phyloP scores from a whole-genome alignment of 768 basidiomycete species.

The Amanita subjunquillea region DNA sequence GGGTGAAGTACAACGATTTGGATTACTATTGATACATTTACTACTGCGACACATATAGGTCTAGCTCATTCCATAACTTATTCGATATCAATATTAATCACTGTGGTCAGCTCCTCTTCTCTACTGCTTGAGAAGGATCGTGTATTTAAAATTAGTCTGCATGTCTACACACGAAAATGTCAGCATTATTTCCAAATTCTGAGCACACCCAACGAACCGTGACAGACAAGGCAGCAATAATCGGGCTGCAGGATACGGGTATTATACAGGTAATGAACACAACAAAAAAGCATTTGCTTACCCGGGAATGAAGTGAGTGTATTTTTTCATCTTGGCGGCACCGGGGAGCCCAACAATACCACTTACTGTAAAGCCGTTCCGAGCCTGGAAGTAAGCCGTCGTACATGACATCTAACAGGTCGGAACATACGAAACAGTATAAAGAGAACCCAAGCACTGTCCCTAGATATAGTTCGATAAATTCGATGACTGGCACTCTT shows the following conservation, averaged over 20 bases:
- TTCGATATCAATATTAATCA: neutral
- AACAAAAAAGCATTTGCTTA: neutral
- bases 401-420: neutral
- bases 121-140: neutral
- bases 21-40: neutral
- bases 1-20: neutral
- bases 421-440: neutral
- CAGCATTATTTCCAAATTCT: neutral
- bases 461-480: neutral
- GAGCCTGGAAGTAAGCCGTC: neutral
- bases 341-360: neutral
- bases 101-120: neutral
- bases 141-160: neutral
- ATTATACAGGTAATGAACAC: neutral
- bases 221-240: neutral
- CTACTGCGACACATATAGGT: neutral
- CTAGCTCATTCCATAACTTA: neutral
- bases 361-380: neutral
- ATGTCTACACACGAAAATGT: neutral
- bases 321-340: neutral
- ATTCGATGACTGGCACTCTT: neutral
- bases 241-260: neutral
- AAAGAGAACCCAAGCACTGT: neutral
- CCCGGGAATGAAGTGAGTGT: neutral
- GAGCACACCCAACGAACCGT: neutral